Conservation (phyloP, 139 green algal genomes). For the Zygnema circumcarinatum region DNA sequence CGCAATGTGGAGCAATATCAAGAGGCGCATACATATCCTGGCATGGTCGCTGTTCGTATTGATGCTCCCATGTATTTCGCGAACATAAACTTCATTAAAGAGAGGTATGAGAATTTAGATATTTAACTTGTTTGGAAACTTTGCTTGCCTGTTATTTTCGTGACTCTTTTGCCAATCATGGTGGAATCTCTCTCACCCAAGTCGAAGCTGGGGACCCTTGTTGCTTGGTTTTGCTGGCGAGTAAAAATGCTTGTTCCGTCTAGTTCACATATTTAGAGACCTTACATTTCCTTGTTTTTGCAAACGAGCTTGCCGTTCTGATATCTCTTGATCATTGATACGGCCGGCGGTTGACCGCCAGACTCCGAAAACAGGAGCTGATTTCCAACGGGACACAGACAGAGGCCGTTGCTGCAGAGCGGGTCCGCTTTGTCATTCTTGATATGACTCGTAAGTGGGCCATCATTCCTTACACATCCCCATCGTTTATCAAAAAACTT, state of each 20-base stretch:
- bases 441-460: constrained; percentile 44
- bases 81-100: constrained; percentile 77
- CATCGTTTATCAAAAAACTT: too few species aligned
- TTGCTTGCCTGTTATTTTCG: too few species aligned
- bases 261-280: too few species aligned
- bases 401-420: neutral
- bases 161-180: constrained; percentile 16
- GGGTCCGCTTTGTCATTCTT: constrained; percentile 33
- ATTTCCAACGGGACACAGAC: neutral
- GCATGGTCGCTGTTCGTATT: constrained; percentile 74
- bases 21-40: constrained; percentile 65
- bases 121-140: constrained; percentile 6
- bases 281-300: too few species aligned
- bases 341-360: too few species aligned
- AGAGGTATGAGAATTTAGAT: constrained; percentile 52
- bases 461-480: neutral
- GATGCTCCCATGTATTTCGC: constrained; percentile 78
- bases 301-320: too few species aligned
- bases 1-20: constrained; percentile 83
- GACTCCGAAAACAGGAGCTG: constrained; percentile 33
- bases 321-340: too few species aligned
- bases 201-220: neutral
- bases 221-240: neutral
- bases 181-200: neutral
- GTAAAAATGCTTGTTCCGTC: neutral